These are phyloP conservation scores for Gastrolobium villosum DNA, from an alignment of 306 rosid genomes.

Conservation along the genomic window DNA sequence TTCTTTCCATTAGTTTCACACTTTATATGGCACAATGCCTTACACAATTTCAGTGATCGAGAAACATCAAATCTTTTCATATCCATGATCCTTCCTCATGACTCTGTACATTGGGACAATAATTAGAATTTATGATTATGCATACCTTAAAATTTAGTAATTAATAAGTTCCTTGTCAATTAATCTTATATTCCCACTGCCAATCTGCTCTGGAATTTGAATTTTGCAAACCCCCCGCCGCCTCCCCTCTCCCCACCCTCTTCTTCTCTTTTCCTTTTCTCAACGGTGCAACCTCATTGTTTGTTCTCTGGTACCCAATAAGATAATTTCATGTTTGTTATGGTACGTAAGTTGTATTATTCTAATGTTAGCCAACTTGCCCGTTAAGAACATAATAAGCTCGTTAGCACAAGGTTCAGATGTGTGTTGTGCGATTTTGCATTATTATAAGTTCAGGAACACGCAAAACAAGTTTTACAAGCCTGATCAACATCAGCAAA, in stretches of 20 bases:
- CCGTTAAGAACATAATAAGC: not conserved
- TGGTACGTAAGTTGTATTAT: conserved; percentile 22
- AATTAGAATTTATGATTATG: not conserved
- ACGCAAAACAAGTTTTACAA: not conserved
- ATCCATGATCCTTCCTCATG: not conserved
- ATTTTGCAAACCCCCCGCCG: not conserved
- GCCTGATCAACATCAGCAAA: not conserved
- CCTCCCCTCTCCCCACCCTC: too few relatives aligned
- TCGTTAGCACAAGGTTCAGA: not conserved
- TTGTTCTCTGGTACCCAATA: not conserved
- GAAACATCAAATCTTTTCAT: not conserved
- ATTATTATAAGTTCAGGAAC: not conserved
- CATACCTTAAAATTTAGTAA: not conserved
- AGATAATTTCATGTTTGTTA: not conserved
- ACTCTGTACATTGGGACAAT: not conserved
- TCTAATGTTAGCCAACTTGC: not conserved
- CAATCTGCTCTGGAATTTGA: not conserved
- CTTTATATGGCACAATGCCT: not conserved
- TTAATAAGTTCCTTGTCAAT: not conserved
- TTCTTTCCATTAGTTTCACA: not conserved
- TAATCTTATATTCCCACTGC: not conserved
- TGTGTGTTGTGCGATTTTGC: not conserved
- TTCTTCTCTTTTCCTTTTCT: not conserved
- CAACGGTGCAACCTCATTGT: not conserved
- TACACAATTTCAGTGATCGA: not conserved